Conservation (phyloP, 2,329 filamentous ascomycete species). For the Exophiala aquamarina region DNA sequence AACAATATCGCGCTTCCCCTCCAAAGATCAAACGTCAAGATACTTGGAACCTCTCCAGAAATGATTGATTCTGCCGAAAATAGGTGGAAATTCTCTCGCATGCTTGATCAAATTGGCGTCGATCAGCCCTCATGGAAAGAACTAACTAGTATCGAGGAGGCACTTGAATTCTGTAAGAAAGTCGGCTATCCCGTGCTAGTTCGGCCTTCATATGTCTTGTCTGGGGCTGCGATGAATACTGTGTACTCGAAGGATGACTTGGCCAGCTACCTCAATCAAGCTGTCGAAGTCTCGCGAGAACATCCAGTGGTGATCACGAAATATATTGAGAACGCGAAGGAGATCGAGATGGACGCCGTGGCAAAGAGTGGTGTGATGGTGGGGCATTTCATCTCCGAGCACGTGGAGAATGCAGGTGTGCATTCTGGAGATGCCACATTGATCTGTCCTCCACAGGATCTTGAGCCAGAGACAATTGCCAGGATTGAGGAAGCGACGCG, state of each 20-base stretch:
- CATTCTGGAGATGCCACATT: conserved; percentile 97
- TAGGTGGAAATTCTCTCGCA: conserved; percentile 96
- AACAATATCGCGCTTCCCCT: conserved; percentile 96
- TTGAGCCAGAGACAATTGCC: conserved; percentile 82
- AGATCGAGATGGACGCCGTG: conserved; percentile 99
- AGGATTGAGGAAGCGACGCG: conserved; percentile 92
- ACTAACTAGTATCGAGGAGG: conserved; percentile 90
- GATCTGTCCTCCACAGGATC: conserved; percentile 90
- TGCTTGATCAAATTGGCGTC: conserved; percentile 91
- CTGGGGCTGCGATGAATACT: conserved; percentile 98
- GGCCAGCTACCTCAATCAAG: conserved; percentile 83
- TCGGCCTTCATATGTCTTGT: conserved; percentile 92
- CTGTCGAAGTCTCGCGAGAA: conserved; percentile 87
- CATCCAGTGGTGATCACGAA: conserved; percentile 98
- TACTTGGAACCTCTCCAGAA: conserved; percentile 92
- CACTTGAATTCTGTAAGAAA: conserved; percentile 78
- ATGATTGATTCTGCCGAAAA: conserved; percentile 99
- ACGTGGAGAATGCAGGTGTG: conserved; percentile 97
- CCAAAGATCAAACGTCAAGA: conserved; percentile 83
- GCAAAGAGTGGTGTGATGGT: conserved; percentile 85
- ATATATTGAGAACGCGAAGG: conserved; percentile 98
- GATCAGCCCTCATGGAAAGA: conserved; percentile 99
- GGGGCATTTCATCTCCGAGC: conserved; percentile 96
- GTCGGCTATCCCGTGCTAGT: conserved; percentile 94
- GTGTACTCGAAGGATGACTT: conserved; percentile 95